Percentiles rank a stretch among this genome's conserved stretches.
phyloP scores from a whole-genome alignment of 139 green algal genomes.

The Volvox reticuliferus region DNA sequence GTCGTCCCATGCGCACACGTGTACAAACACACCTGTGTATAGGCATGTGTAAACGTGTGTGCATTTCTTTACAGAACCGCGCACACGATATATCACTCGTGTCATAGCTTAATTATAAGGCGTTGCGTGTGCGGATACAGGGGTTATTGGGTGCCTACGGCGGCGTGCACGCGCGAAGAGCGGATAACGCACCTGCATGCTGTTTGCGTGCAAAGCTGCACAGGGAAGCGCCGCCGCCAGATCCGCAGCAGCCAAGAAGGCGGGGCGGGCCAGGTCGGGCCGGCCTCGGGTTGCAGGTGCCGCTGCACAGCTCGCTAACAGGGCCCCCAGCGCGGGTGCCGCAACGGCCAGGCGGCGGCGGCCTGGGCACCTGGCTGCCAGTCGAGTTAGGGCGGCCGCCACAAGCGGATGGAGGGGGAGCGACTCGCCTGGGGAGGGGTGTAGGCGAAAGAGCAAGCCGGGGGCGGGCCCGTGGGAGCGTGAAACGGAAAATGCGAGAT shows the following conservation, averaged over 20 bases:
- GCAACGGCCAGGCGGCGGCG: not conserved
- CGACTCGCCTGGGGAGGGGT: not conserved
- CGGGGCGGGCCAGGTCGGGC: not conserved
- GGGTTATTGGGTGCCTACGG: too few species aligned
- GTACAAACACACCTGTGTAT: not conserved
- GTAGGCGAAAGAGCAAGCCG: not conserved
- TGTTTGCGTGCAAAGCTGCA: slow-evolving; percentile 8
- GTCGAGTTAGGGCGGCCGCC: not conserved
- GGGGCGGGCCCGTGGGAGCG: too few species aligned
- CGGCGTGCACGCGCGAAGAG: too few species aligned
- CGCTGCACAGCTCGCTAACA: not conserved
- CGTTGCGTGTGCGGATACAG: too few species aligned
- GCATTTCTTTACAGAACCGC: too few species aligned
- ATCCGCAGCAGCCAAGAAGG: slow-evolving; percentile 12
- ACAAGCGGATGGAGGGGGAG: slow-evolving; percentile 23
- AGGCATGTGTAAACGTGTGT: too few species aligned
- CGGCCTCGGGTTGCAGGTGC: not conserved
- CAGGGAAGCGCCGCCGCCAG: slow-evolving; percentile 14
- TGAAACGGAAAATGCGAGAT: not conserved
- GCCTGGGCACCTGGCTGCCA: not conserved
- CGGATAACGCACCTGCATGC: slow-evolving; percentile 41
- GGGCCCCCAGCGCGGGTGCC: not conserved
- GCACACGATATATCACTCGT: too few species aligned
- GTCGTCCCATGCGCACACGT: too few species aligned
- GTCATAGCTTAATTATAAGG: too few species aligned